These are phyloP conservation scores for Camellia japonica DNA, from an alignment of 148 eudicot species.

Conservation along the genomic window DNA sequence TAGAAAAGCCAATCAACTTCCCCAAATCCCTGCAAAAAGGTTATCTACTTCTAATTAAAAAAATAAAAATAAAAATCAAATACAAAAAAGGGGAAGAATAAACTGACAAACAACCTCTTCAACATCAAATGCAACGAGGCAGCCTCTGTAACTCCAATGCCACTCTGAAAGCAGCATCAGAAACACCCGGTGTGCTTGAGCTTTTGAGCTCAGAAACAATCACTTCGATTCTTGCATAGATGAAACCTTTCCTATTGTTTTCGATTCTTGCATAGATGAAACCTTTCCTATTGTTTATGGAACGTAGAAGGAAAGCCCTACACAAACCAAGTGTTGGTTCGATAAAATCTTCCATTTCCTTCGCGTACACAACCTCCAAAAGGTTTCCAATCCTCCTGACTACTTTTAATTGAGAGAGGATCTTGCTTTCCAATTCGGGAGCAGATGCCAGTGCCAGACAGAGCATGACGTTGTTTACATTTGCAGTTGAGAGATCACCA, in stretches of 20 bases:
- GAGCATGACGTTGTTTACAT: conserved; percentile 79
- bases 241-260: no score
- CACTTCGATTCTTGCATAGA: conserved; percentile 29
- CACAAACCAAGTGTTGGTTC: conserved; percentile 84
- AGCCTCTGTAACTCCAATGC: conserved; percentile 68
- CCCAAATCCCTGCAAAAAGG: conserved; percentile 4
- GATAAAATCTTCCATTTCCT: conserved; percentile 82
- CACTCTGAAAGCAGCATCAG: conserved; percentile 55
- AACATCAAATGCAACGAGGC: conserved; percentile 51
- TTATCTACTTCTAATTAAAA: not conserved
- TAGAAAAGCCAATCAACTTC: conserved; percentile 8
- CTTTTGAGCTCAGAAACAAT: conserved; percentile 48
- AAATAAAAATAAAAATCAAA: not conserved
- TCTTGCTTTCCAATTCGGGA: conserved; percentile 72
- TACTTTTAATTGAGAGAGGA: conserved; percentile 74
- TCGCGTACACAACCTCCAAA: conserved; percentile 68
- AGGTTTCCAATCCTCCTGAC: conserved; percentile 83
- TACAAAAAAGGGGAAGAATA: not conserved
- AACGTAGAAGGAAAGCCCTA: conserved; percentile 75
- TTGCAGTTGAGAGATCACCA: conserved; percentile 78
- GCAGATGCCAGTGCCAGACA: conserved; percentile 89
- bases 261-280: conserved; percentile 29
- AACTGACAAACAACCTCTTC: conserved; percentile 17
- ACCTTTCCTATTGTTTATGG: conserved; percentile 37
- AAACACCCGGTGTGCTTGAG: conserved; percentile 38